Conservation (phyloP, 352 stramenopile species). For the Phytophthora nicotianae region DNA sequence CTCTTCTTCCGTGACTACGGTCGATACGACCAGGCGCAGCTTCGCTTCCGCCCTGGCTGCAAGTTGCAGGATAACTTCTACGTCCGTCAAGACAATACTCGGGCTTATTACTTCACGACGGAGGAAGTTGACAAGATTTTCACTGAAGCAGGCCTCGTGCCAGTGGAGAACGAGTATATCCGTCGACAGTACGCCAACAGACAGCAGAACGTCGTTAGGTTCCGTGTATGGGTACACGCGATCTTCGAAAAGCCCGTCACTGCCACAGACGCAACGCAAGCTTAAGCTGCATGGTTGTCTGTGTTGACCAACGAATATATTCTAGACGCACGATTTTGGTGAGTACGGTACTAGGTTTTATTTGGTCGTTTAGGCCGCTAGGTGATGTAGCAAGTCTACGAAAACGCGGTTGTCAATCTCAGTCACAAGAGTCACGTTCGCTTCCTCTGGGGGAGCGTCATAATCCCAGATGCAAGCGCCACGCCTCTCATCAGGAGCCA, state of each 20-base stretch:
- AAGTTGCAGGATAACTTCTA: slow-evolving; percentile 96
- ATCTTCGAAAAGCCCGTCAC: slow-evolving; percentile 82
- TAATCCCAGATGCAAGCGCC: slow-evolving; percentile 58
- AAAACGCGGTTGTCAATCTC: slow-evolving; percentile 68
- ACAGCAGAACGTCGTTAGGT: slow-evolving; percentile 84
- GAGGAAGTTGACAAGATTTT: slow-evolving; percentile 80
- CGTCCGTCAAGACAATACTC: slow-evolving; percentile 94
- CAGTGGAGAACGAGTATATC: slow-evolving; percentile 87
- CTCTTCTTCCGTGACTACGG: slow-evolving; percentile 96
- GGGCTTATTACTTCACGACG: slow-evolving; percentile 95
- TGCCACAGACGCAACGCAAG: slow-evolving; percentile 5
- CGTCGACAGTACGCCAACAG: slow-evolving; percentile 88
- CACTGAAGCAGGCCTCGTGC: slow-evolving; percentile 56
- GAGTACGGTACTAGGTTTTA: not conserved
- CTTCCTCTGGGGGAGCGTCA: slow-evolving; percentile 32
- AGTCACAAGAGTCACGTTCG: slow-evolving; percentile 75
- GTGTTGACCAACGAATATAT: slow-evolving; percentile 23
- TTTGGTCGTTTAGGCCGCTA: slow-evolving; percentile 30
- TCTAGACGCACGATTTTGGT: slow-evolving; percentile 18
- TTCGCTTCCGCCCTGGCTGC: slow-evolving; percentile 89
- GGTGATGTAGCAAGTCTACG: slow-evolving; percentile 55
- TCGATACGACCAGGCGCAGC: slow-evolving; percentile 94
- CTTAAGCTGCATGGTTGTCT: too few species aligned
- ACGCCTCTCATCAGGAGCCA: slow-evolving; percentile 59
- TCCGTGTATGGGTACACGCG: slow-evolving; percentile 88